Base-by-base conservation (phyloP, 495 filamentous ascomycete species). In the Thozetella sp. region DNA sequence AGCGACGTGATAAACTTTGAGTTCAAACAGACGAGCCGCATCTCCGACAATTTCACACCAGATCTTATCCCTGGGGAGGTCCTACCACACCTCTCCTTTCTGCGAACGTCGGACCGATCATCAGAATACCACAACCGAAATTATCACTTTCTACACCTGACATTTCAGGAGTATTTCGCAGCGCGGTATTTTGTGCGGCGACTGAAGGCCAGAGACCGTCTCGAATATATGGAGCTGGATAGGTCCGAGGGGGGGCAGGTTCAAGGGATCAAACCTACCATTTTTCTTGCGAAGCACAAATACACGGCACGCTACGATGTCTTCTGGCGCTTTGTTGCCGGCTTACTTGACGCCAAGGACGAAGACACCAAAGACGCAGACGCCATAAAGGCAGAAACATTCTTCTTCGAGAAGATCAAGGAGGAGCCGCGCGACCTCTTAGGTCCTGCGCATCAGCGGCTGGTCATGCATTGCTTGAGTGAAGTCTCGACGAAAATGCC, bases 71-170 rank as follows among this genome's bases (percentile, higher is more conserved):
- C 51, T 22, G 56, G 53, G 40, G 26, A 63, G 19, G 58, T 43
- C 15, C 65, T 73, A 15, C 52, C 62, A 53, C 27, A 43, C 9
- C 64, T 77, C 22, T 76, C 74, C 1, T 76, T 76, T 63, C 65
- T 76, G 24, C 65, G 67, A 13, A 63, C 68, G 1, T 72, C 71
- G 19, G 61, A 71, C 30, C 30, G 24, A 22, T 68, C 63, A 17
- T 30, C 59, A 43, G 43, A 59, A 11, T 15, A 40, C n/a, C 2
- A 30, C 25, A 19, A 64, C 27, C 59, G 56, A 62, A 69, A 37
- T 54, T 77, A 78, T 51, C 68, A 81, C 61, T 81, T 81, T 56
- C n/a, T n/a, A n/a, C n/a, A n/a, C n/a, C n/a, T n/a, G n/a, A n/a
- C n/a, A n/a, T n/a, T n/a, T n/a, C n/a, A n/a, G n/a, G n/a, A n/a